Base-by-base conservation (phyloP, 164 flowering plant species). In the Dillenia suffruticosa region DNA sequence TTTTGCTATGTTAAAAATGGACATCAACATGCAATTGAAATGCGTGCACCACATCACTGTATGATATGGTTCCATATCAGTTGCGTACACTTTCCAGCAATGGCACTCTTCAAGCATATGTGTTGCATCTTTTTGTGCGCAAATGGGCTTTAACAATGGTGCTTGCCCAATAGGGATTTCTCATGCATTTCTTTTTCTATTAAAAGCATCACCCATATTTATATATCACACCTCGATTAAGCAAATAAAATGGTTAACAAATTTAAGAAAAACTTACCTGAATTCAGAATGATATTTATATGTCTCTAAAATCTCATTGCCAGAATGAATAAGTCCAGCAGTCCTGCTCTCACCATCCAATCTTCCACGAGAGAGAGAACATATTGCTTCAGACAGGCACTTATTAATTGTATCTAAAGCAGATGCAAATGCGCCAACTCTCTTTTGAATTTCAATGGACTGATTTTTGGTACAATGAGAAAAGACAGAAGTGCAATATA, bases 331-430 rank as follows among this genome's bases (percentile, higher is more conserved):
- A 43, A 93, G 83, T 61, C 92, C 89, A 62, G 96, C 79, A 59
- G 93, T 88, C 65, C 81, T 80, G 75, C 93, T 91, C 57, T 94
- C 96, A 63, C 97, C 97, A 75, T 94, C 99, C 76, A 81, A 70
- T 75, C 86, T 85, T 67, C 99, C 96, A 59, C 89, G 96, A 63
- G 85, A 72, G 12, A 91, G 75, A 9, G 97, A 80, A 80, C 87
- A 88, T 59, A 94, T 82, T 46, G 97, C 96, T 70, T 91, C 97
- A 19, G 96, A 86, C 12, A 94, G 84, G 73, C 96, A 89, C 81
- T 80, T 94, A 65, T 89, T 91, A 58, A 88, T 81, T n/a, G 96
- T 94, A 70, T 91, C 97, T 75, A 94, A 68, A 2, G 99, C 96
- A 75, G 81, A 75, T 17, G 96, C 84, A 70, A 86, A 91, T 46